A percentile compares a stretch with the other conserved stretches of the same genome.
Conservation (phyloP, 2,329 filamentous ascomycete genomes). For the Grosmannia serpens region DNA sequence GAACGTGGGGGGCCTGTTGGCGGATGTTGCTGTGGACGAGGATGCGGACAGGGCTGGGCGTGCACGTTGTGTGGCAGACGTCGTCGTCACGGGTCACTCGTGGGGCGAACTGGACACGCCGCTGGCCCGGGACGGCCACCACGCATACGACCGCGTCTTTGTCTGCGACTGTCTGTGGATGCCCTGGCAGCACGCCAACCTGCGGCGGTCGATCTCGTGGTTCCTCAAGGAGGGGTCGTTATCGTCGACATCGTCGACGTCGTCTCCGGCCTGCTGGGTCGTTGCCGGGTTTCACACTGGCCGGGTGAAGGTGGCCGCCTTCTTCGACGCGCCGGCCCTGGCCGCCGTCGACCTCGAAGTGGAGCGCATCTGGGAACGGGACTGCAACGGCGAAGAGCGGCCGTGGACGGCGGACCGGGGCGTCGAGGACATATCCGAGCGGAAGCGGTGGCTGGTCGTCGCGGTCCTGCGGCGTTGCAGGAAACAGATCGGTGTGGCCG, state of each 20-base stretch:
- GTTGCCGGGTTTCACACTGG: constrained; percentile 65
- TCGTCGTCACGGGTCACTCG: constrained; percentile 46
- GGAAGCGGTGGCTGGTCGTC: constrained; percentile 62
- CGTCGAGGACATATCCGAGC: constrained; percentile 45
- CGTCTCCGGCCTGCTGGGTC: constrained; percentile 50
- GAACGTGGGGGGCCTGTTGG: constrained; percentile 28
- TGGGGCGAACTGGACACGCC: constrained; percentile 44
- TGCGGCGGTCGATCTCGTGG: constrained; percentile 49
- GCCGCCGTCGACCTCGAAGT: constrained; percentile 41
- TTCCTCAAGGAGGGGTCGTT: constrained; percentile 34
- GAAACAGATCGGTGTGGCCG: too few relatives aligned
- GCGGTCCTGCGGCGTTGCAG: constrained; percentile 27
- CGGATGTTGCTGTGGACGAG: not conserved
- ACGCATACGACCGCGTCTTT: constrained; percentile 49
- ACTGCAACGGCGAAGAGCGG: constrained; percentile 51
- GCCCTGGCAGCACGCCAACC: constrained; percentile 57
- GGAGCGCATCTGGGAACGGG: constrained; percentile 57
- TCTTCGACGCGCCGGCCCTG: constrained; percentile 44
- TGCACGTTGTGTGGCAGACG: constrained; percentile 3
- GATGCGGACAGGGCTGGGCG: not conserved
- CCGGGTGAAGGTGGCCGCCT: constrained; percentile 49
- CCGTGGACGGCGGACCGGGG: constrained; percentile 51
- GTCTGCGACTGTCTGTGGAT: constrained; percentile 68
- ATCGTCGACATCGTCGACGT: too few relatives aligned
- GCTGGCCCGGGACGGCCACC: constrained; percentile 14